These are phyloP conservation scores for Alternaria sp. DNA, from an alignment of 2,329 filamentous ascomycete species.

Conservation along the genomic window DNA sequence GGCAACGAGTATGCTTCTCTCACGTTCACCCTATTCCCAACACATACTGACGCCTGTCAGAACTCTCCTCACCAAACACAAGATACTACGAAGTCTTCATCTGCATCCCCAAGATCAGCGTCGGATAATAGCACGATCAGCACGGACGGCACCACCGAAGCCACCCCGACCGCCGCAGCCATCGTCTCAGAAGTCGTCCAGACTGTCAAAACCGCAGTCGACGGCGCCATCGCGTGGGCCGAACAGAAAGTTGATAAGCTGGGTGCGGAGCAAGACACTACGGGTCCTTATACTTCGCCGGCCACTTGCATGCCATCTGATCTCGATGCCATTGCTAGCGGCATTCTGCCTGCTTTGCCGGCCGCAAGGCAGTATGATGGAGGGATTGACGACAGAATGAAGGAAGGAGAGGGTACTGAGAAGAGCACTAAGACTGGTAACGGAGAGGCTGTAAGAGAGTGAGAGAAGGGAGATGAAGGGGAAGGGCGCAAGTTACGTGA, in stretches of 20 bases:
- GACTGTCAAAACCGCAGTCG: constrained; percentile 27
- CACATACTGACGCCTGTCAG: neutral
- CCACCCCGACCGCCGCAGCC: constrained; percentile 19
- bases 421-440: neutral
- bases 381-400: neutral
- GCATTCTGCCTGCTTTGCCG: constrained; percentile 33
- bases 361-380: neutral
- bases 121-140: constrained; percentile 12
- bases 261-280: constrained; percentile 24
- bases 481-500: neutral
- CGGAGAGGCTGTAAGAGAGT: neutral
- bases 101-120: constrained; percentile 9
- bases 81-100: neutral
- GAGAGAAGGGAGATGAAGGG: neutral
- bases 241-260: constrained; percentile 36
- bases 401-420: neutral
- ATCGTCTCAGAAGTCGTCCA: constrained; percentile 24
- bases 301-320: constrained; percentile 43
- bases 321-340: constrained; percentile 41
- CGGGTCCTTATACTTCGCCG: constrained; percentile 42
- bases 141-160: constrained; percentile 15
- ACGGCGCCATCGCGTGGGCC: constrained; percentile 32
- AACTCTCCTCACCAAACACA: neutral
- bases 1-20: constrained; percentile 5
- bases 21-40: neutral